phyloP scores from a whole-genome alignment of 306 rosid species.

The Ceratonia siliqua region DNA sequence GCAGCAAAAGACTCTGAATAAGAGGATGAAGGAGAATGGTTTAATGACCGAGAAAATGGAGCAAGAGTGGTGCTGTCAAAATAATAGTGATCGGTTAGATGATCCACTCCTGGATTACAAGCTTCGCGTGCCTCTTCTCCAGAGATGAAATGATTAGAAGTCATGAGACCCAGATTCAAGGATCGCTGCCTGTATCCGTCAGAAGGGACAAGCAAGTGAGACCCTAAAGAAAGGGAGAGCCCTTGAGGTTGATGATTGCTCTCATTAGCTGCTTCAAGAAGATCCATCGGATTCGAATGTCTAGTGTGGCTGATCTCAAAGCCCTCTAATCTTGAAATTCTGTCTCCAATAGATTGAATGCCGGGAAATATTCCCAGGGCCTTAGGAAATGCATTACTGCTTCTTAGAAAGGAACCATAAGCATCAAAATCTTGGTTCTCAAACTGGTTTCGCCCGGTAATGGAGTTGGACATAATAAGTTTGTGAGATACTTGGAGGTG shows the following conservation, averaged over 20 bases:
- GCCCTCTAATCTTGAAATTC: no score
- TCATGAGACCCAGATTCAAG: slow-evolving; percentile 47
- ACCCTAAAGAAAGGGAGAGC: slow-evolving; percentile 78
- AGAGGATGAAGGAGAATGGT: slow-evolving; percentile 53
- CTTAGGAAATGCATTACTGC: slow-evolving; percentile 35
- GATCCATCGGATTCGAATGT: slow-evolving; percentile 73
- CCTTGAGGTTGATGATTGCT: slow-evolving; percentile 49
- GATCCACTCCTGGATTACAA: slow-evolving; percentile 44
- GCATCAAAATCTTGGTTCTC: slow-evolving; percentile 60
- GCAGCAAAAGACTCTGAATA: slow-evolving; percentile 55
- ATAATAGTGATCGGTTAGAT: slow-evolving; percentile 51
- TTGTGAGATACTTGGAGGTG: slow-evolving; percentile 39
- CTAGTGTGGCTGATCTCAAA: slow-evolving; percentile 73
- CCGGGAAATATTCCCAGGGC: slow-evolving; percentile 47
- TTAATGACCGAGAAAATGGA: slow-evolving; percentile 48
- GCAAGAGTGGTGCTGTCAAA: slow-evolving; percentile 43
- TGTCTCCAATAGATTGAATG: no score
- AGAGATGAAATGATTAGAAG: slow-evolving; percentile 46
- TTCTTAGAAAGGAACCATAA: slow-evolving; percentile 49
- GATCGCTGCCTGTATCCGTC: slow-evolving; percentile 49
- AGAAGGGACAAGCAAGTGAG: slow-evolving; percentile 64
- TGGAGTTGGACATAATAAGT: slow-evolving; percentile 57
- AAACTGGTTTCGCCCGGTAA: slow-evolving; percentile 56
- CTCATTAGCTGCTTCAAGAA: slow-evolving; percentile 61
- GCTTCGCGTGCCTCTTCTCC: slow-evolving; percentile 48